A percentile compares a stretch with the other conserved stretches of the same genome.
phyloP scores from a whole-genome alignment of 2,329 filamentous ascomycete genomes.

The Achaetomium macrosporum region DNA sequence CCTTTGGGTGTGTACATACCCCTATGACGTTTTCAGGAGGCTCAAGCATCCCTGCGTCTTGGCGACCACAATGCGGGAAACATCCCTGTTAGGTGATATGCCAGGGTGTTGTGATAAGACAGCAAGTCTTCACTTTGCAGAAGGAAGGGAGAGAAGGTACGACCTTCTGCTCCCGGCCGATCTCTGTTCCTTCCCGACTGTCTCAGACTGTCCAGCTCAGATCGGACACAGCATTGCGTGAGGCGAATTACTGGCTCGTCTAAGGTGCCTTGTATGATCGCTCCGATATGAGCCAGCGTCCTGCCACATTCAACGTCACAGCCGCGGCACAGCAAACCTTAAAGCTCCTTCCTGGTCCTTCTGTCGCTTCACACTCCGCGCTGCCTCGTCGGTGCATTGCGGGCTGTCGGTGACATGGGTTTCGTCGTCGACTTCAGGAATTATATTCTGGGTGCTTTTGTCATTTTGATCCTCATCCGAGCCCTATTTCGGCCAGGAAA shows the following conservation, averaged over 20 bases:
- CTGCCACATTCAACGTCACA: conserved; percentile 5
- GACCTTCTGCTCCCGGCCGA: no score
- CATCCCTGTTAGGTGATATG: no score
- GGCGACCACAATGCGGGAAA: no score
- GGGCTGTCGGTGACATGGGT: conserved; percentile 13
- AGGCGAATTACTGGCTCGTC: conserved; percentile 9
- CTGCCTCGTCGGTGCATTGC: background rate
- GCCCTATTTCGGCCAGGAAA: conserved; percentile 7
- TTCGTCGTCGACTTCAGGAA: conserved; percentile 14
- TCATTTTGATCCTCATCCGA: conserved; percentile 17
- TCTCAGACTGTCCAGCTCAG: background rate
- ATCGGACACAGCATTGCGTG: background rate
- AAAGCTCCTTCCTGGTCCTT: background rate
- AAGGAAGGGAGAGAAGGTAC: no score
- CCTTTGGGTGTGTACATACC: no score
- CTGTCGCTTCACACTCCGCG: background rate
- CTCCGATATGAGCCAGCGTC: background rate
- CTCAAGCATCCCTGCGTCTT: no score
- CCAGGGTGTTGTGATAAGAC: no score
- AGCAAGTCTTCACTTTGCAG: no score
- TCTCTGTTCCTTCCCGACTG: background rate
- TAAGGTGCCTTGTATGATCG: conserved; percentile 11
- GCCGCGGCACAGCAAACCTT: background rate
- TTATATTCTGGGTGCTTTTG: conserved; percentile 11
- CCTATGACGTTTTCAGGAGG: no score